Base-by-base conservation (phyloP, 352 stramenopile genomes). In the Phytophthora melonis region DNA sequence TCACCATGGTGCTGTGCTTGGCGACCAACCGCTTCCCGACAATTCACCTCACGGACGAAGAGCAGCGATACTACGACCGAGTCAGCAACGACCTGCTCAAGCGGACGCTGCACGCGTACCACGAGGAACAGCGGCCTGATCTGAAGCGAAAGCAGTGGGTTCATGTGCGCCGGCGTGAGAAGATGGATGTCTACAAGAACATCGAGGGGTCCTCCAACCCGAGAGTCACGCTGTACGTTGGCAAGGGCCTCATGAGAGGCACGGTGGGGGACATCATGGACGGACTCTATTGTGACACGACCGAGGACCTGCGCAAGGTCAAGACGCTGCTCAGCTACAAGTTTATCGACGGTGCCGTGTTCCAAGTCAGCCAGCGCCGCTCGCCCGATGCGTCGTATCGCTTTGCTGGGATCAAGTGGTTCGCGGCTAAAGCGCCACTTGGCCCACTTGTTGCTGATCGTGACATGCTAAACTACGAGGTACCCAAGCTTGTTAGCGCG, bases 201-300 rank as follows among this genome's bases (percentile, higher is more conserved):
- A 43, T 78, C 25, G 65, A 83, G 52, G 39, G 50, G n/a, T 69
- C 76, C 1, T 73, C 65, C 3, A 77, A 81, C 52, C 58, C 73
- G 21, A 55, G 41, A 32, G 55, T 79, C 45, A 70, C 77, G 32
- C 69, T 83, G 14, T 80, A 81, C 55, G 27, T 83, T 1, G 77
- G 77, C 59, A 67, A 72, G 30, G 74, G 74, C 32, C 54, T 77
- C 25, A 80, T 80, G 70, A 27, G 71, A 19, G 77, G 74, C 41
- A 73, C 70, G 14, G 70, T 84, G n/a, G 74, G 80, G 18, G 75
- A 82, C 43, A 72, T 82, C 39, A 84, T 84, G 78, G 71, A 84
- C 55, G 75, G 78, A 11, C 66, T 84, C 47, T 84, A 84, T 65
- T 74, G 66, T 53, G 77, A 82, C 41, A 76, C 72, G 41, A 82